These are phyloP conservation scores for Gynostemma pentaphyllum DNA, from an alignment of 306 rosid species.

Conservation along the genomic window DNA sequence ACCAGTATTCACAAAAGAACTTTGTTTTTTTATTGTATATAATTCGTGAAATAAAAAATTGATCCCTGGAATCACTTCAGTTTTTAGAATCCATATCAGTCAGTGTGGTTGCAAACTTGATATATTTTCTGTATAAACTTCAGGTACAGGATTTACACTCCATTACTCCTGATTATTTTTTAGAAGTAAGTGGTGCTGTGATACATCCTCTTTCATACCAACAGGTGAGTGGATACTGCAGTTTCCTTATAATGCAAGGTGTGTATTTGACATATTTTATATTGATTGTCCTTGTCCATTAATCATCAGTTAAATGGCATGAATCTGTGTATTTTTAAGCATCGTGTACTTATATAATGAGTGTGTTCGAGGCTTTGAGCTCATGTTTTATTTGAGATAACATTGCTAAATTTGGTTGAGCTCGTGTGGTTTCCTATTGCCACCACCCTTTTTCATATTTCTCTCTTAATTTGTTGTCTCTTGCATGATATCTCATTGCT, in stretches of 20 bases:
- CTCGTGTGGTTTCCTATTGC: background rate
- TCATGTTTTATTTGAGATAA: background rate
- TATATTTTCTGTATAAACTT: conserved; percentile 12
- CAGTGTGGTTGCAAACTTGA: background rate
- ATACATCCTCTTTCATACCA: conserved; percentile 96
- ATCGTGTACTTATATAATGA: background rate
- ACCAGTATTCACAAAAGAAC: background rate
- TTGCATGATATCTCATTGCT: background rate
- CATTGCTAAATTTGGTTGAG: background rate
- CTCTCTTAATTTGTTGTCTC: background rate
- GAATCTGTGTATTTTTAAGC: background rate
- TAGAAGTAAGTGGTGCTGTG: conserved; percentile 91
- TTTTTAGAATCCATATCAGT: background rate
- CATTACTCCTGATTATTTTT: conserved; percentile 77
- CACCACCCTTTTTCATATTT: background rate
- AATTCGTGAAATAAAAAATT: background rate
- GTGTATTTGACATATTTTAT: background rate
- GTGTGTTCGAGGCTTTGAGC: background rate
- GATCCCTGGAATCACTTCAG: background rate
- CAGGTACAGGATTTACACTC: conserved; percentile 96
- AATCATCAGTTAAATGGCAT: background rate
- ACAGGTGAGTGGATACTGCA: conserved; percentile 56
- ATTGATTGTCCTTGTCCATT: background rate
- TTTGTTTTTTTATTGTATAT: background rate
- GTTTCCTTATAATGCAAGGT: background rate